These are phyloP conservation scores for Cymbopogon citratus DNA, from an alignment of 176 grass and related monocot species.

Conservation along the genomic window DNA sequence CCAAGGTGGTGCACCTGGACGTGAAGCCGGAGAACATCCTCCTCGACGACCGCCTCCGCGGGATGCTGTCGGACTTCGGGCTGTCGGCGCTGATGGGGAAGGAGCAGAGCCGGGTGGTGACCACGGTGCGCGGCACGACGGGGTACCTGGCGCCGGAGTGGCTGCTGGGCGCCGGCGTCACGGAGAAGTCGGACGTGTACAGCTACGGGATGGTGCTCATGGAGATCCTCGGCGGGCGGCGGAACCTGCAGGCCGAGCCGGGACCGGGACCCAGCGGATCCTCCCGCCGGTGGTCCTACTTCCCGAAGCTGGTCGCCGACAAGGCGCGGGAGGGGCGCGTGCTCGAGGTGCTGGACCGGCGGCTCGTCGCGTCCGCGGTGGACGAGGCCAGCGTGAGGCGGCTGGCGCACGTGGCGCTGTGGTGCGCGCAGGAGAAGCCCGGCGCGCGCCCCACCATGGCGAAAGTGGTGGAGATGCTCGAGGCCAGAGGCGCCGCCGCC, in stretches of 20 bases:
- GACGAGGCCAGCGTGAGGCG: constrained; percentile 31
- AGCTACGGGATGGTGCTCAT: constrained; percentile 78
- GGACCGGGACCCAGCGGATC: neutral
- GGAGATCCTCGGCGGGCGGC: constrained; percentile 56
- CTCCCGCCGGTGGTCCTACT: constrained; percentile 50
- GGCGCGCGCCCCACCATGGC: constrained; percentile 49
- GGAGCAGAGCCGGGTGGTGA: constrained; percentile 64
- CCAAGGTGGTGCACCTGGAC: constrained; percentile 70
- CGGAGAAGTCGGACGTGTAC: constrained; percentile 70
- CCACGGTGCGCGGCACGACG: constrained; percentile 52
- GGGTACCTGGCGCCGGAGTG: constrained; percentile 77
- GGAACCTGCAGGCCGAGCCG: constrained; percentile 25
- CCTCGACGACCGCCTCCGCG: constrained; percentile 49
- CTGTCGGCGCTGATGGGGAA: constrained; percentile 51
- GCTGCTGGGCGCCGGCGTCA: constrained; percentile 48
- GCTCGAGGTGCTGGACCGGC: constrained; percentile 49
- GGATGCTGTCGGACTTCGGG: constrained; percentile 50
- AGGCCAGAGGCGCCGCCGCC: constrained; percentile 27
- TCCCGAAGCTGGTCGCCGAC: constrained; percentile 47
- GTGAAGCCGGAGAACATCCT: constrained; percentile 91
- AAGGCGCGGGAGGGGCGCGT: constrained; percentile 32
- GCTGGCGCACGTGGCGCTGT: constrained; percentile 53
- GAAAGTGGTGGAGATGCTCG: constrained; percentile 72
- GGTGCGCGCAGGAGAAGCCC: constrained; percentile 65
- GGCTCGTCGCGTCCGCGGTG: neutral